These are phyloP conservation scores for Salix exigua DNA, from an alignment of 345 rosid species.

Conservation along the genomic window DNA sequence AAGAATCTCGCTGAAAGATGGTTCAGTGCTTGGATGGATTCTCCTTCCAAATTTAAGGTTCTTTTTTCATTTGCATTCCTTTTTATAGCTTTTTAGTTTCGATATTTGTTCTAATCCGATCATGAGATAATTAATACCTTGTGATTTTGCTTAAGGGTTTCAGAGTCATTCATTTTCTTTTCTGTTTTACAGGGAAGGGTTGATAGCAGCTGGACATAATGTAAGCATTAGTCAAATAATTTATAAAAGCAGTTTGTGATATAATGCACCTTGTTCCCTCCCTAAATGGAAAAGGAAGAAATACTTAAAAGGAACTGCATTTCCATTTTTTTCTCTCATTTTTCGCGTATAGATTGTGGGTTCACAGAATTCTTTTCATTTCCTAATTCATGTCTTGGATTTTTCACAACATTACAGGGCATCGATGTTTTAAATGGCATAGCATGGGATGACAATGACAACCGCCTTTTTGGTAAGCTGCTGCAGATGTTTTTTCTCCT, in stretches of 20 bases:
- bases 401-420: slow-evolving; percentile 32
- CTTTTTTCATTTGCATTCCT: slow-evolving; percentile 1
- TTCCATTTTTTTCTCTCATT: not conserved
- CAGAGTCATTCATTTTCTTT: not conserved
- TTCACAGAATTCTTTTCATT: not conserved
- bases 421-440: slow-evolving; percentile 94
- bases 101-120: not conserved
- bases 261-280: not conserved
- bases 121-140: not conserved
- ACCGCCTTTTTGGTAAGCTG: slow-evolving; percentile 68
- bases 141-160: not conserved
- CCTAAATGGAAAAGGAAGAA: not conserved
- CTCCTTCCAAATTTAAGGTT: slow-evolving; percentile 76
- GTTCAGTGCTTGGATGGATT: slow-evolving; percentile 74
- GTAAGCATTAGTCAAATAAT: slow-evolving; percentile 36
- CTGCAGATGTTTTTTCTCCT: not conserved
- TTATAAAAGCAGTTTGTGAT: not conserved
- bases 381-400: slow-evolving; percentile 4
- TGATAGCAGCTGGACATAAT: slow-evolving; percentile 51
- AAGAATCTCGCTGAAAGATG: slow-evolving; percentile 70
- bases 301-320: not conserved
- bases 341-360: not conserved
- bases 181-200: slow-evolving; percentile 46
- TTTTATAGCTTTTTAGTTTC: not conserved
- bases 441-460: slow-evolving; percentile 72